Evolutionary conservation across 768 basidiomycete genomes (phyloP).

Genomic region (Pleurotus eryngii): DNA sequence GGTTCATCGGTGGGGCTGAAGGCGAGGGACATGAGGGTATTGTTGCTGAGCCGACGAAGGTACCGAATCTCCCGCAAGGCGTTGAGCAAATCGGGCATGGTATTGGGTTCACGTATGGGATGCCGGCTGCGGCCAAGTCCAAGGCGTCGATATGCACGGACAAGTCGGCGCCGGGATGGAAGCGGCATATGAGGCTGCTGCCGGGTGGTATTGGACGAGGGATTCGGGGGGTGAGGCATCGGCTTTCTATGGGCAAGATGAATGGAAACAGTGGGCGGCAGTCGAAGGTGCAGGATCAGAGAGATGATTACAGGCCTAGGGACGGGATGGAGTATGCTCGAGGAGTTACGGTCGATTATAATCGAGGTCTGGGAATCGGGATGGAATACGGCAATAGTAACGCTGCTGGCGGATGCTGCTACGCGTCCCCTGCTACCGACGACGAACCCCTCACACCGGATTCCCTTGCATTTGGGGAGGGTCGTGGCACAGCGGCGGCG

Average conservation of each 20-base stretch:
- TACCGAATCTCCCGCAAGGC: slow-evolving; percentile 38
- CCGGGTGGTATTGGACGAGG: slow-evolving; percentile 14
- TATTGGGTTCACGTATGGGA: slow-evolving; percentile 45
- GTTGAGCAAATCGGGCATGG: slow-evolving; percentile 48
- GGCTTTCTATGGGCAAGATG: slow-evolving; percentile 5
- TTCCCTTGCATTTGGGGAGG: not conserved
- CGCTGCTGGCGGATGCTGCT: not conserved
- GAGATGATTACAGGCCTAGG: not conserved
- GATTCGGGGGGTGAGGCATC: slow-evolving; percentile 8
- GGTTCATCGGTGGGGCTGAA: not conserved
- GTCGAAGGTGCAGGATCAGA: not conserved
- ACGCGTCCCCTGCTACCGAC: not conserved
- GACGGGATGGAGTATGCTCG: not conserved
- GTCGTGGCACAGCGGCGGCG: not conserved
- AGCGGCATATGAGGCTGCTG: slow-evolving; percentile 14
- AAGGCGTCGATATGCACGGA: slow-evolving; percentile 26
- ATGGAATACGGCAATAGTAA: not conserved
- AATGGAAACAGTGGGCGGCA: not conserved
- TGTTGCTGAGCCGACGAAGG: not conserved
- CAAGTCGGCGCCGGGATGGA: slow-evolving; percentile 17
- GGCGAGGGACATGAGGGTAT: not conserved
- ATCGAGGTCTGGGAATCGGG: not conserved
- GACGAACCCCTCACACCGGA: not conserved
- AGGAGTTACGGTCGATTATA: not conserved
- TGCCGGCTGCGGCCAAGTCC: slow-evolving; percentile 27